These are phyloP conservation scores for Gracilaria domingensis DNA, from an alignment of 23 red algal species.

Conservation along the genomic window DNA sequence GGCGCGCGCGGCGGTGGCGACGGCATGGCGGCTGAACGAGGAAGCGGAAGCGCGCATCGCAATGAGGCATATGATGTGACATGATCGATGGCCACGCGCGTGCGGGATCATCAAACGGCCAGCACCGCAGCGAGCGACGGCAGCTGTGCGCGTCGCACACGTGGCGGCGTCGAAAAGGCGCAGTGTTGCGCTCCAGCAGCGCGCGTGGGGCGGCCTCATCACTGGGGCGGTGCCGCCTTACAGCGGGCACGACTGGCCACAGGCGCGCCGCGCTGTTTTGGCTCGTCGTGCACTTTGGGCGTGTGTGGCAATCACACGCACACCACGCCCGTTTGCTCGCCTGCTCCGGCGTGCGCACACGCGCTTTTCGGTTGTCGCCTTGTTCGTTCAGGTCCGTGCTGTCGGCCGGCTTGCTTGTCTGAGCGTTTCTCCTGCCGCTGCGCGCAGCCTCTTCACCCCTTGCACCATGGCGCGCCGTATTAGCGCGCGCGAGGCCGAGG, in stretches of 20 bases:
- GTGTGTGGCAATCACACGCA: conserved; percentile 16
- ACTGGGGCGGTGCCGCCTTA: neutral
- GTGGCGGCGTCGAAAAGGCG: neutral
- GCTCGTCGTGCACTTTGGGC: neutral
- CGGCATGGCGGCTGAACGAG: neutral
- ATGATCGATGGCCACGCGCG: too few species aligned
- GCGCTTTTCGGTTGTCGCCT: neutral
- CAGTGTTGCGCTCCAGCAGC: conserved; percentile 11
- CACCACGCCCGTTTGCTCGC: neutral
- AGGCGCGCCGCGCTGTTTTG: neutral
- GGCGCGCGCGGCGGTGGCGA: conserved; percentile 36
- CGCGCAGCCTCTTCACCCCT: too few species aligned
- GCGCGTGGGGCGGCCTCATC: neutral
- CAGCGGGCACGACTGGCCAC: neutral
- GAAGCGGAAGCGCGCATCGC: too few species aligned
- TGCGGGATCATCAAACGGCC: too few species aligned
- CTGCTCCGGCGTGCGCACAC: neutral
- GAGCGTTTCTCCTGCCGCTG: neutral
- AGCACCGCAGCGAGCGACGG: too few species aligned
- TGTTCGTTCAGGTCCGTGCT: too few species aligned
- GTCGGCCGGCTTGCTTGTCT: neutral
- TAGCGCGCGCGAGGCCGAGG: conserved; percentile 73
- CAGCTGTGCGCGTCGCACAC: neutral
- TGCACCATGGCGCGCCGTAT: conserved; percentile 68
- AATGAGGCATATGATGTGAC: too few species aligned